These are phyloP conservation scores for Chenopodium formosanum DNA, from an alignment of 148 eudicot species.

Conservation along the genomic window DNA sequence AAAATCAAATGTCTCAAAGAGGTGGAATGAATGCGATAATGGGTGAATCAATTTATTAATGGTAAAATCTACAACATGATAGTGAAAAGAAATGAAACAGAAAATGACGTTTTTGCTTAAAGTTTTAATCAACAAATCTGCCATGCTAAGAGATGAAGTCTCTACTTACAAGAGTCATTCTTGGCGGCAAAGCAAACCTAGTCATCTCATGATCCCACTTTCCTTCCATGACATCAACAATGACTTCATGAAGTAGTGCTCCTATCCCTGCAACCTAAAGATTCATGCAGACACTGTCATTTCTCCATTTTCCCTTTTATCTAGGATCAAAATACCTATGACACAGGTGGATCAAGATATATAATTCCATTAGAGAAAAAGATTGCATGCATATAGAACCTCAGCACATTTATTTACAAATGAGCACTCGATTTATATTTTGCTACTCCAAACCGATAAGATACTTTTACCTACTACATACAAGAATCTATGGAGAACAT, in stretches of 20 bases:
- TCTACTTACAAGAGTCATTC: constrained; percentile 81
- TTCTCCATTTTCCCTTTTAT: background rate
- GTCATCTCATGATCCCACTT: constrained; percentile 95
- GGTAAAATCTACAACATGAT: background rate
- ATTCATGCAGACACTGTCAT: constrained; percentile 13
- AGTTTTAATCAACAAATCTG: background rate
- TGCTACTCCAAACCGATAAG: background rate
- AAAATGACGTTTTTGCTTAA: background rate
- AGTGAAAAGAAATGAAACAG: background rate
- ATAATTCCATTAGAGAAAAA: background rate
- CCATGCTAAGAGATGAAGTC: background rate
- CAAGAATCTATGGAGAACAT: background rate
- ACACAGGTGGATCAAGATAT: background rate
- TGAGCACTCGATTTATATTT: background rate
- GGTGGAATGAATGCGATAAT: background rate
- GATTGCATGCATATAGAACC: background rate
- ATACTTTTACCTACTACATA: background rate
- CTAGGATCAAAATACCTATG: background rate
- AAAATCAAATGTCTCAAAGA: background rate
- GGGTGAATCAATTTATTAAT: no score
- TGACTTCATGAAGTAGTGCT: constrained; percentile 53
- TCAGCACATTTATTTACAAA: background rate
- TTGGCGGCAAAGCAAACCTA: constrained; percentile 74
- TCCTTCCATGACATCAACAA: constrained; percentile 61
- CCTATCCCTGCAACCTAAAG: constrained; percentile 58